Evolutionary conservation across 352 stramenopile species (phyloP).

Genomic region (Globisporangium carolinianum): DNA sequence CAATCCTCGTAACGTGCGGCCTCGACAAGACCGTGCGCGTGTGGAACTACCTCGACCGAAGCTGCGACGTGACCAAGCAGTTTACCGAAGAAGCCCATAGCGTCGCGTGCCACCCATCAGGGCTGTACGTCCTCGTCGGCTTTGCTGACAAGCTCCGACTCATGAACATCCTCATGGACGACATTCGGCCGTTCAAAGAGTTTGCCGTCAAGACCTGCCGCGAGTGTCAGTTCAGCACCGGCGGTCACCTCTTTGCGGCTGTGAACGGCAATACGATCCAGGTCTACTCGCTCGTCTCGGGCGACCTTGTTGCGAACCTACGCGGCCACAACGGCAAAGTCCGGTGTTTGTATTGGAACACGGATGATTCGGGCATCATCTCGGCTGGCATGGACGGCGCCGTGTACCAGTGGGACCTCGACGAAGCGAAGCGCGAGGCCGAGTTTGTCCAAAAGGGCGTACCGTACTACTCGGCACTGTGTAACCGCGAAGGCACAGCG

Average conservation of each 20-base stretch:
- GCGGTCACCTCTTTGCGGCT: conserved; percentile 90
- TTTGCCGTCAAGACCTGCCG: conserved; percentile 77
- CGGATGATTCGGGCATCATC: conserved; percentile 82
- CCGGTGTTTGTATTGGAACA: conserved; percentile 81
- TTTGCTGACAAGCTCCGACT: conserved; percentile 89
- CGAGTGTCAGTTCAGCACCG: conserved; percentile 80
- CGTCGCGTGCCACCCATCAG: conserved; percentile 87
- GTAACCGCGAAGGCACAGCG: conserved; percentile 69
- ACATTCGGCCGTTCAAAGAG: conserved; percentile 82
- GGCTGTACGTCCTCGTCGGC: conserved; percentile 84
- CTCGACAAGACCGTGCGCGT: conserved; percentile 86
- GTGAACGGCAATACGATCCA: conserved; percentile 92
- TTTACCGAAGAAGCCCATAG: conserved; percentile 89
- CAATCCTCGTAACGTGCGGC: conserved; percentile 85
- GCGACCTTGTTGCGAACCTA: conserved; percentile 86
- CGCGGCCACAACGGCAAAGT: conserved; percentile 92
- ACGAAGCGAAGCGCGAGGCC: conserved; percentile 86
- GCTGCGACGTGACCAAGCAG: conserved; percentile 78
- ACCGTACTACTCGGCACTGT: conserved; percentile 83
- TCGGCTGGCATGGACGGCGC: conserved; percentile 89
- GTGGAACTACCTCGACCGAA: conserved; percentile 92
- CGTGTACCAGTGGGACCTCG: conserved; percentile 92
- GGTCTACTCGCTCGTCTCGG: conserved; percentile 90
- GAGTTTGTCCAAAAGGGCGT: conserved; percentile 93
- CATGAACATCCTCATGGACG: conserved; percentile 91